These are phyloP conservation scores for Cladosporium halotolerans DNA, from an alignment of 2,329 filamentous ascomycete species.

Conservation along the genomic window DNA sequence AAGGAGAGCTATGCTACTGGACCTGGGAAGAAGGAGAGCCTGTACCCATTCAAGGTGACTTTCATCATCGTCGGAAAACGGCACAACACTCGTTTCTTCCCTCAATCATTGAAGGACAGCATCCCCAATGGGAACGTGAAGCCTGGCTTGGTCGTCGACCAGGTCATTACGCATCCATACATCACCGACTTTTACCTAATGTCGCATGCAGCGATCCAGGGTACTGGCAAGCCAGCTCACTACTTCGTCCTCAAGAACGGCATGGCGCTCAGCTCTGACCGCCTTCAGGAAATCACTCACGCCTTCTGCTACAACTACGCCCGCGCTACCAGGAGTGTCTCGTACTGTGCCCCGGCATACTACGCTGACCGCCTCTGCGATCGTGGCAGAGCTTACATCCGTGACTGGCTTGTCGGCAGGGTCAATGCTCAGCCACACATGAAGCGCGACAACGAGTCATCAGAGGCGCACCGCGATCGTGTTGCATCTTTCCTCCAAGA, in stretches of 20 bases:
- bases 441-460: not conserved
- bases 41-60: slow-evolving; percentile 17
- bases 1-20: no score
- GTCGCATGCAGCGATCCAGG: slow-evolving; percentile 47
- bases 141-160: slow-evolving; percentile 16
- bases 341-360: slow-evolving; percentile 32
- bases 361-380: slow-evolving; percentile 35
- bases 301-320: slow-evolving; percentile 29
- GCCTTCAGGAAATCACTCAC: slow-evolving; percentile 13
- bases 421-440: not conserved
- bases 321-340: slow-evolving; percentile 26
- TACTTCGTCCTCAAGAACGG: slow-evolving; percentile 52
- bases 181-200: slow-evolving; percentile 20
- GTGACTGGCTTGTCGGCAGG: not conserved
- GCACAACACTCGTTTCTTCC: slow-evolving; percentile 38
- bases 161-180: slow-evolving; percentile 11
- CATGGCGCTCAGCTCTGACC: slow-evolving; percentile 1
- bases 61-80: slow-evolving; percentile 35
- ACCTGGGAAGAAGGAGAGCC: not conserved
- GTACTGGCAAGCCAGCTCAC: slow-evolving; percentile 72
- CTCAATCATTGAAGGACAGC: slow-evolving; percentile 7
- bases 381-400: slow-evolving; percentile 23
- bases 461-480: not conserved
- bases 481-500: not conserved
- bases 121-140: slow-evolving; percentile 11